Evolutionary conservation across 352 stramenopile genomes (phyloP).

Genomic region (Globisporangium mamillatum): DNA sequence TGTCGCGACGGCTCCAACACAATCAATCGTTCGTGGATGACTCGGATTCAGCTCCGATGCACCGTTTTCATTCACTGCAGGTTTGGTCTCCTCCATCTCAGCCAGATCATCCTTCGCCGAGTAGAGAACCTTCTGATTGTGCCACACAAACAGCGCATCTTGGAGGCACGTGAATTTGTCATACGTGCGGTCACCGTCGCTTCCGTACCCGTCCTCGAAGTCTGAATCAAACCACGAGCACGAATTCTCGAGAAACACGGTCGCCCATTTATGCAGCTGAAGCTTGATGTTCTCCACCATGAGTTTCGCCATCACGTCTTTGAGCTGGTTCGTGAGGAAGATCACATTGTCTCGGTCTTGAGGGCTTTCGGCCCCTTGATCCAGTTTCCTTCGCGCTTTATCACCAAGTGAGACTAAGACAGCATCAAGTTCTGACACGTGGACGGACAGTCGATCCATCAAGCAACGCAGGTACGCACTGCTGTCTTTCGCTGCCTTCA

Average conservation of each 20-base stretch:
- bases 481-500: conserved; percentile 9
- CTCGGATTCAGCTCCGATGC: background rate
- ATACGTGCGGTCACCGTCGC: conserved; percentile 53
- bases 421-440: conserved; percentile 26
- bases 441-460: conserved; percentile 22
- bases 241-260: conserved; percentile 60
- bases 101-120: conserved; percentile 41
- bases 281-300: conserved; percentile 60
- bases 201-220: conserved; percentile 27
- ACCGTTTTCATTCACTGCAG: background rate
- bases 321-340: conserved; percentile 58
- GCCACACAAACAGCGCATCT: conserved; percentile 72
- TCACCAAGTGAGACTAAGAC: conserved; percentile 22
- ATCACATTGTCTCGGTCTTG: conserved; percentile 21
- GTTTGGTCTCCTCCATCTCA: conserved; percentile 1
- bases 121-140: conserved; percentile 58
- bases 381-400: conserved; percentile 22
- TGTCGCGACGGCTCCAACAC: background rate
- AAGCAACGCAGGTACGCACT: conserved; percentile 34
- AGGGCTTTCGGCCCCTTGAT: background rate
- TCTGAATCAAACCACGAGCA: conserved; percentile 66
- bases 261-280: conserved; percentile 76
- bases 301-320: conserved; percentile 39
- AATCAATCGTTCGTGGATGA: background rate
- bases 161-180: conserved; percentile 84